Evolutionary conservation across 75 land plant genomes (phyloP).

Genomic region (Adiantum capillusveneris): DNA sequence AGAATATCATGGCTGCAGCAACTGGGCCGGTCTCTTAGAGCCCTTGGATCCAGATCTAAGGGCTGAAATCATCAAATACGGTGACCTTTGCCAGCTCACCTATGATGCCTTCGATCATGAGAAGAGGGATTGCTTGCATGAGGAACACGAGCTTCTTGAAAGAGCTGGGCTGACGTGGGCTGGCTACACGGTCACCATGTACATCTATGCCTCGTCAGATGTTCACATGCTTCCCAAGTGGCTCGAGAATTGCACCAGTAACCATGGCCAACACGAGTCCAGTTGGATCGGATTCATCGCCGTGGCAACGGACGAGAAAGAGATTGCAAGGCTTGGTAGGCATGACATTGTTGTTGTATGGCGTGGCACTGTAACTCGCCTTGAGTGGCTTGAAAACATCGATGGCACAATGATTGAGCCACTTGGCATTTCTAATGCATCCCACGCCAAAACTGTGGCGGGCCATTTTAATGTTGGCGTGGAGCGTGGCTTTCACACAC

Average conservation of each 20-base stretch:
- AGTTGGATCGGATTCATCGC: constrained; percentile 83
- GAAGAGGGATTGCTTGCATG: constrained; percentile 3
- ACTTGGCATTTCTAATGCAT: neutral
- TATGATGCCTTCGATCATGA: constrained; percentile 25
- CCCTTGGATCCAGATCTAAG: constrained; percentile 22
- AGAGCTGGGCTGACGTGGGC: constrained; percentile 21
- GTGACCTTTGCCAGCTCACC: constrained; percentile 21
- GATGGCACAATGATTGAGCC: neutral
- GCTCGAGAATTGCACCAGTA: constrained; percentile 25
- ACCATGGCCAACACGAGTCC: constrained; percentile 16
- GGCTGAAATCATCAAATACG: constrained; percentile 25
- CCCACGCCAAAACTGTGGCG: no score
- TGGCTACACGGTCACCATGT: constrained; percentile 56
- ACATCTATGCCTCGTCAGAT: constrained; percentile 68
- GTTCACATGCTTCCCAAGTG: no score
- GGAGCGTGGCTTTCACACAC: constrained; percentile 31
- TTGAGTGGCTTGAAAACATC: constrained; percentile 66
- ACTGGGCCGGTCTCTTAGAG: constrained; percentile 19
- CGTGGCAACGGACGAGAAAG: constrained; percentile 35
- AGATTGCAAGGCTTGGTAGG: constrained; percentile 35
- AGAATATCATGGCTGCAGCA: constrained; percentile 36
- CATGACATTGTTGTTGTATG: constrained; percentile 57
- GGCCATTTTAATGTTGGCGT: constrained; percentile 8
- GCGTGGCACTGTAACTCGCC: constrained; percentile 66
- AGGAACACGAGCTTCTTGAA: neutral